Evolutionary conservation across 2,329 filamentous ascomycete genomes (phyloP), one percentile per base, ranked within the genome.

Genomic region (Cordyceps militaris): DNA sequence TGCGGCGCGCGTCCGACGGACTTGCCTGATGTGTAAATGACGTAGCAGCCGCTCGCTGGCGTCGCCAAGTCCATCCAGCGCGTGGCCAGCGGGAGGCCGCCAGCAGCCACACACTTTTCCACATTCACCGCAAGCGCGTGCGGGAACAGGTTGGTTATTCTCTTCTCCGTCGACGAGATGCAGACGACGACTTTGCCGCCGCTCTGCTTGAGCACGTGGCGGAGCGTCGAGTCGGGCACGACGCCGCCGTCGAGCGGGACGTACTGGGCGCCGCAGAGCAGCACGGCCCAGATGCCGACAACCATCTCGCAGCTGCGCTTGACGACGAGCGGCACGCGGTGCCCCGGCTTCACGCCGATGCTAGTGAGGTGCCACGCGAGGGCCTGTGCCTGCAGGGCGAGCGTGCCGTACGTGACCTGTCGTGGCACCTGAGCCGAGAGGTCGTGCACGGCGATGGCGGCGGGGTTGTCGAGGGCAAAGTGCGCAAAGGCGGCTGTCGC

Each of bases 251-350:
- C 82, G 2, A 85, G 72, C 3, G 82, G 82, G 5, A 84, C 74
- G 63, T 85, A 85, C 61, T 85, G 81, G 14, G 77, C 81, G 21
- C 81, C 81, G 49, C 77, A 77, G 57, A 80, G 80, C 34, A 85
- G 69, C 19, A 83, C 72, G 2, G 79, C 81, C 57, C 81, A 71
- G 50, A 84, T 82, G 21, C 77, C 80, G 51, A 82, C 73, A 7
- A 83, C 69, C 79, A 84, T 82, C 61, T 81, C 79, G 49, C 81
- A 68, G 40, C 79, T 77, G 14, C 81, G 74, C 59, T 77, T 78
- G 58, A 78, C 76, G n/a, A 84, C 74, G 26, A 84, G 71, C n/a
- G 78, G 79, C 6, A 83, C 72, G 38, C 77, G 71, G 62, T 81
- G 75, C 6, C 72, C 69, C 24, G 75, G 73, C 36, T 64, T 61